Percentiles rank a stretch among this genome's conserved stretches.
Evolutionary conservation across 306 rosid species (phyloP).

Genomic region (Acacia acuminata): DNA sequence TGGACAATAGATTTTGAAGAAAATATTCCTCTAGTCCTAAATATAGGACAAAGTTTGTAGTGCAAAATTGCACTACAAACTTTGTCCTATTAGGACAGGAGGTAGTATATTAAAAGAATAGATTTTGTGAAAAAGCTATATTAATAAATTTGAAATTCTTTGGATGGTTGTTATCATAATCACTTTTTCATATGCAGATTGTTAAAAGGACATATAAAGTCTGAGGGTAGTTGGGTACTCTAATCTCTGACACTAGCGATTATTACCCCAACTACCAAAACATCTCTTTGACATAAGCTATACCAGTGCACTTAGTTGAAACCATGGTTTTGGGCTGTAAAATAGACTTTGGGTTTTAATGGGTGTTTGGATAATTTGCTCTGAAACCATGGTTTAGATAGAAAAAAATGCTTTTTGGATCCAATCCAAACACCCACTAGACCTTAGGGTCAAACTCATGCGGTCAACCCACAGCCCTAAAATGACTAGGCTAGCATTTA

Average conservation of each 20-base stretch:
- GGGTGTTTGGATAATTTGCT: background rate
- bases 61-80: too few relatives aligned
- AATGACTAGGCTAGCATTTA: background rate
- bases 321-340: background rate
- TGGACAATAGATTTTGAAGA: too few relatives aligned
- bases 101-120: too few relatives aligned
- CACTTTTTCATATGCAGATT: too few relatives aligned
- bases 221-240: background rate
- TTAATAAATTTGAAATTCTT: background rate
- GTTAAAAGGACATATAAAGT: background rate
- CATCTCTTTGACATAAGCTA: too few relatives aligned
- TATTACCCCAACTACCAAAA: too few relatives aligned
- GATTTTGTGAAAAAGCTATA: too few relatives aligned
- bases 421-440: background rate
- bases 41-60: too few relatives aligned
- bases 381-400: background rate
- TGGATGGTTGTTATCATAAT: too few relatives aligned
- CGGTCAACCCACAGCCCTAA: background rate
- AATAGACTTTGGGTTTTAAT: background rate
- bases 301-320: too few relatives aligned
- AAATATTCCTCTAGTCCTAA: too few relatives aligned
- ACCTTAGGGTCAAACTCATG: background rate
- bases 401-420: background rate
- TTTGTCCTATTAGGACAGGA: too few relatives aligned
- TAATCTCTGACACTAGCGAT: background rate